Evolutionary conservation across 2,329 filamentous ascomycete genomes (phyloP), one percentile per base, ranked within the genome.

Genomic region (Xylariales sp.): DNA sequence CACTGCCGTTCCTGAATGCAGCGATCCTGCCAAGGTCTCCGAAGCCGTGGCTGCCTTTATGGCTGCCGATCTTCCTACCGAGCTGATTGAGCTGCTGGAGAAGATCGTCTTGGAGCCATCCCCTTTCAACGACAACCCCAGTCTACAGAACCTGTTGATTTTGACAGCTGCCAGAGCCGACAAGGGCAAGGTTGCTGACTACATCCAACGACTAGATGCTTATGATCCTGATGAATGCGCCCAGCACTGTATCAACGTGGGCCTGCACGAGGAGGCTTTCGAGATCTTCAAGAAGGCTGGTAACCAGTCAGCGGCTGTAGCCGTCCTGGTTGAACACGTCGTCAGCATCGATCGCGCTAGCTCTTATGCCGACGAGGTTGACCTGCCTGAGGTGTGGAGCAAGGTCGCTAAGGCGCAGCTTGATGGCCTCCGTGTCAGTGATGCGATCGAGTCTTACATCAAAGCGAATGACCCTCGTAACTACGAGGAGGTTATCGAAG

Each of bases 71-170:
- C 74, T 98, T 49, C 93, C 93, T 7, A 82, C 83, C 5, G 93
- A 98, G 70, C 77, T 98, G 36, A 97, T 98, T 54, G 94, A 98
- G 63, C 79, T 98, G 25, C 77, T 98, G 14, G 94, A 98, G 74
- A 98, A 97, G 81, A 98, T 98, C 50, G 91, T 98, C 21, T 72
- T 98, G n/a, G 93, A 98, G 72, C 94, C 93, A n/a, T 95, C 91
- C 5, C 88, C 88, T 5, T 98, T 98, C 74, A 96, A 88, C 54
- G 94, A 98, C 67, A 98, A 98, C 65, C 80, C 88, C 56, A 96
- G 88, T 61, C 74, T 98, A 41, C 94, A 98, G 66, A 98, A 98
- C 64, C 69, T 98, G 43, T 79, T 98, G 44, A 88, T 98, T 73
- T 83, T 97, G 55, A 98, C 93, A 18, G 93, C 94, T 30, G 89